phyloP scores from a whole-genome alignment of 768 basidiomycete genomes.

The Cystoderma amianthinum region DNA sequence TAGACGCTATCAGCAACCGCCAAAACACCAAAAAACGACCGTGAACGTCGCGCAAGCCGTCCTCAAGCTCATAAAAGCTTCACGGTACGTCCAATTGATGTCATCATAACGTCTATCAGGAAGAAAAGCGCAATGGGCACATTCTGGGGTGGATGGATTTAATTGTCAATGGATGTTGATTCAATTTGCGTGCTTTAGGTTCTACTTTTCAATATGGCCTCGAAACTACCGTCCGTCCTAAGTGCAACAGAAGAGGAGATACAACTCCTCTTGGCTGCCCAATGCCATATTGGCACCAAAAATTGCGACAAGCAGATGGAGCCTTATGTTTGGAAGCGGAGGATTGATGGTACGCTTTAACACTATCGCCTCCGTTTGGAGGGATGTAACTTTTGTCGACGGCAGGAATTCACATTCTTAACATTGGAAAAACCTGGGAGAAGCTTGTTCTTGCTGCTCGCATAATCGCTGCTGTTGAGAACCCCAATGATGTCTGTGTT shows the following conservation, averaged over 20 bases:
- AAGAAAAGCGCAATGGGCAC: slow-evolving; percentile 22
- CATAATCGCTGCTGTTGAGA: slow-evolving; percentile 95
- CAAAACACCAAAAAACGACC: slow-evolving; percentile 31
- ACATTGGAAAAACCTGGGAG: slow-evolving; percentile 99
- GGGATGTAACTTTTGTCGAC: not conserved
- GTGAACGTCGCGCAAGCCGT: slow-evolving; percentile 41
- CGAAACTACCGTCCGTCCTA: slow-evolving; percentile 92
- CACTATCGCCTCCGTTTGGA: not conserved
- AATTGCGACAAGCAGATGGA: slow-evolving; percentile 99
- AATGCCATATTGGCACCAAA: slow-evolving; percentile 97
- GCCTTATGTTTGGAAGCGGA: slow-evolving; percentile 95
- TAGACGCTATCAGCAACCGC: slow-evolving; percentile 26
- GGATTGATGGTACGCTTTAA: slow-evolving; percentile 86
- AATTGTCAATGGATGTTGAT: no score
- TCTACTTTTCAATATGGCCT: slow-evolving; percentile 47
- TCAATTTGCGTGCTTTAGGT: slow-evolving; percentile 19
- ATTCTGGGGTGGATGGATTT: slow-evolving; percentile 38
- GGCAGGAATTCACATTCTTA: slow-evolving; percentile 90
- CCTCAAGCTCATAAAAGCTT: slow-evolving; percentile 30
- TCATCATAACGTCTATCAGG: slow-evolving; percentile 10
- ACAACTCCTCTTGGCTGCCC: slow-evolving; percentile 88
- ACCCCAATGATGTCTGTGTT: slow-evolving; percentile 96
- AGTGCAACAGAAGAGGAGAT: slow-evolving; percentile 97
- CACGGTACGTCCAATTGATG: slow-evolving; percentile 31
- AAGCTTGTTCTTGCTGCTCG: slow-evolving; percentile 98